Percentiles rank a stretch among this genome's conserved stretches.
Conservation (phyloP, 495 filamentous ascomycete species). For the Aspergillus steynii region DNA sequence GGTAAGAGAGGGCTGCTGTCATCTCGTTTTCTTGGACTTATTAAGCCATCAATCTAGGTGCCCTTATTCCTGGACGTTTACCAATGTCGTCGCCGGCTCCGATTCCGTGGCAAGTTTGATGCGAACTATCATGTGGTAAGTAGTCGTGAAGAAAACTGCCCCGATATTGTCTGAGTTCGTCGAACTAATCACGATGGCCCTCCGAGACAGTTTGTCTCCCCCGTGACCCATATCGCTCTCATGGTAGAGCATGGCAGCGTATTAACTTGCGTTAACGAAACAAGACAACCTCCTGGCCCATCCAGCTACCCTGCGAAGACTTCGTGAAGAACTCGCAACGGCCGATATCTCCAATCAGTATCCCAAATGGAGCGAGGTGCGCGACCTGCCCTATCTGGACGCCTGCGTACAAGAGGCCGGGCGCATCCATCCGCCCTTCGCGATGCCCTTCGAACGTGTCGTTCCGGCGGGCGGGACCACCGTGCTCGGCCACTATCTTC, state of each 20-base stretch:
- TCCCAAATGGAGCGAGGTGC: conserved; percentile 32
- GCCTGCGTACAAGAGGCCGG: conserved; percentile 37
- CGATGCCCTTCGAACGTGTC: conserved; percentile 31
- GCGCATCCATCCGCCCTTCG: conserved; percentile 35
- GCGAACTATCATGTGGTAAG: conserved; percentile 41
- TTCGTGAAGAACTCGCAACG: conserved; percentile 36
- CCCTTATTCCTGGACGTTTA: conserved; percentile 23
- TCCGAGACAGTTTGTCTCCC: too few species aligned
- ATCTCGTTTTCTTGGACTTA: too few species aligned
- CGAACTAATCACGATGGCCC: too few species aligned
- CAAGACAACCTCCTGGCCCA: conserved; percentile 45
- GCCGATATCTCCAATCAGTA: conserved; percentile 29
- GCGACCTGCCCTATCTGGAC: conserved; percentile 50
- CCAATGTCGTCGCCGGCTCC: conserved; percentile 50
- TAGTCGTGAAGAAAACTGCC: too few species aligned
- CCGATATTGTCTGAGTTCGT: too few species aligned
- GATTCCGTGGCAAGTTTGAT: conserved; percentile 55
- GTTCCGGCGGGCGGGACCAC: conserved; percentile 23
- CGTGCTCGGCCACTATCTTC: conserved; percentile 27
- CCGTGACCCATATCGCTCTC: too few species aligned
- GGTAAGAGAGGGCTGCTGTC: neutral
- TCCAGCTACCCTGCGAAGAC: conserved; percentile 21
- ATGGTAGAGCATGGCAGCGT: too few species aligned
- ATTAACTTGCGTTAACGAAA: too few species aligned
- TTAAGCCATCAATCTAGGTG: too few species aligned